These are phyloP conservation scores for Xylaria polymorpha DNA, from an alignment of 2,329 filamentous ascomycete genomes.

Conservation along the genomic window DNA sequence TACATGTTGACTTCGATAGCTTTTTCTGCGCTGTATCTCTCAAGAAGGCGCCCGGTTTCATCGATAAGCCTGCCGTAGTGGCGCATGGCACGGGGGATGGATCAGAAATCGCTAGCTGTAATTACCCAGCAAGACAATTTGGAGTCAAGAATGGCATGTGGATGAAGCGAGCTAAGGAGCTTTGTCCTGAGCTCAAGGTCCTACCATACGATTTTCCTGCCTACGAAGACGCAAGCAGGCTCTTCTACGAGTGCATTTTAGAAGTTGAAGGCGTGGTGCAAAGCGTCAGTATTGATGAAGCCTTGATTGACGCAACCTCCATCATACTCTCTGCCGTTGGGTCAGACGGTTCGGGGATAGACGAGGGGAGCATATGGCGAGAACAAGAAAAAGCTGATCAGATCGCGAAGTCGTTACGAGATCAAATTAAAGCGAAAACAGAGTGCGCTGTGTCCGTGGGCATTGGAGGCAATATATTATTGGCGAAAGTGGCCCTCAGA, in stretches of 20 bases:
- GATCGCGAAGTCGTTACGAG: conserved; percentile 74
- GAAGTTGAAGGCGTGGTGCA: conserved; percentile 85
- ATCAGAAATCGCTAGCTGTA: conserved; percentile 97
- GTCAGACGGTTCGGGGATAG: conserved; percentile 72
- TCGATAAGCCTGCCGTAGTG: conserved; percentile 85
- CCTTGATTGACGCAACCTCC: conserved; percentile 83
- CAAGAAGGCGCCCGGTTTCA: conserved; percentile 79
- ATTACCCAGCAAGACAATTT: conserved; percentile 87
- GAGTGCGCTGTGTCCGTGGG: conserved; percentile 91
- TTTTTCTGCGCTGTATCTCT: conserved; percentile 96
- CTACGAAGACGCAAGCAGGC: conserved; percentile 89
- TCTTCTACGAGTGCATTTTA: conserved; percentile 88
- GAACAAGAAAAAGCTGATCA: conserved; percentile 84
- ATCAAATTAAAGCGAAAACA: conserved; percentile 77
- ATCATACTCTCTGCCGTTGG: conserved; percentile 73
- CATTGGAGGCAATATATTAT: conserved; percentile 88
- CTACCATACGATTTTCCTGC: conserved; percentile 95
- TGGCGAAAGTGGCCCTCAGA: conserved; percentile 89
- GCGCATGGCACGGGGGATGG: conserved; percentile 87
- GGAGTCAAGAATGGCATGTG: conserved; percentile 99
- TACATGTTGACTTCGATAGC: conserved; percentile 98
- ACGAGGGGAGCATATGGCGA: conserved; percentile 76
- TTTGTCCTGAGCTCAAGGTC: conserved; percentile 87
- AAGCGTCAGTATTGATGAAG: conserved; percentile 97
- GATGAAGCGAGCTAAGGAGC: conserved; percentile 89